Conservation (phyloP, 139 green algal species). For the Chlorella sp. region DNA sequence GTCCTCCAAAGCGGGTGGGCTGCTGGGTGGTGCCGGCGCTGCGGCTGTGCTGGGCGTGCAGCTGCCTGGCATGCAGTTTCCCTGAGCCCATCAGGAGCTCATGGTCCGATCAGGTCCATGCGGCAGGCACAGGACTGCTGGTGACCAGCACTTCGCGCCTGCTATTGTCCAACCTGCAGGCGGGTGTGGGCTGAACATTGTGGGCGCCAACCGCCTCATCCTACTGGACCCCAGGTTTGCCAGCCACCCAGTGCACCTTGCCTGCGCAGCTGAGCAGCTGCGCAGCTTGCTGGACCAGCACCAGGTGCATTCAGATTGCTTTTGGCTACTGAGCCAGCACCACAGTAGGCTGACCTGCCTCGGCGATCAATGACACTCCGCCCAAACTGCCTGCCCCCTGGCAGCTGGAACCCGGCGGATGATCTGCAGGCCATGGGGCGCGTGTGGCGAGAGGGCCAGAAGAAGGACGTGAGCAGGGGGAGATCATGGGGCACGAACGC, state of each 20-base stretch:
- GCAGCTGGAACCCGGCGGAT: constrained; percentile 89
- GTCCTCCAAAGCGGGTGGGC: constrained; percentile 87
- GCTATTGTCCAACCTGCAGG: not conserved
- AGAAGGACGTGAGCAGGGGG: constrained; percentile 85
- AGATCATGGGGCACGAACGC: no score
- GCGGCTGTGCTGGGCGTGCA: not conserved
- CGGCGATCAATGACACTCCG: no score
- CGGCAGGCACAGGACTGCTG: no score
- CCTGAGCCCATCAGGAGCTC: not conserved
- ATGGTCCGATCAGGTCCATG: no score
- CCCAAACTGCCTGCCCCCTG: not conserved
- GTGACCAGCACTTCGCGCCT: no score
- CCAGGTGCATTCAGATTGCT: no score
- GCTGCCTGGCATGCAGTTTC: not conserved
- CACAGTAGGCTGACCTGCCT: no score
- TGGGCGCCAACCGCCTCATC: constrained; percentile 92
- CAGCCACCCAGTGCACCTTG: no score
- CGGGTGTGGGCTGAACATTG: constrained; percentile 96
- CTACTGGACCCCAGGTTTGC: constrained; percentile 84
- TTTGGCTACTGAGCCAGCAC: no score
- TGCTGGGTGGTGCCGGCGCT: no score
- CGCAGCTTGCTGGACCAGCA: no score
- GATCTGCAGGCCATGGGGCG: constrained; percentile 72
- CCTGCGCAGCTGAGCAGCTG: no score
- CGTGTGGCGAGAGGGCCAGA: constrained; percentile 97